Evolutionary conservation across 805 yeast genomes (phyloP).

Genomic region (Jamesozyma piceae): DNA sequence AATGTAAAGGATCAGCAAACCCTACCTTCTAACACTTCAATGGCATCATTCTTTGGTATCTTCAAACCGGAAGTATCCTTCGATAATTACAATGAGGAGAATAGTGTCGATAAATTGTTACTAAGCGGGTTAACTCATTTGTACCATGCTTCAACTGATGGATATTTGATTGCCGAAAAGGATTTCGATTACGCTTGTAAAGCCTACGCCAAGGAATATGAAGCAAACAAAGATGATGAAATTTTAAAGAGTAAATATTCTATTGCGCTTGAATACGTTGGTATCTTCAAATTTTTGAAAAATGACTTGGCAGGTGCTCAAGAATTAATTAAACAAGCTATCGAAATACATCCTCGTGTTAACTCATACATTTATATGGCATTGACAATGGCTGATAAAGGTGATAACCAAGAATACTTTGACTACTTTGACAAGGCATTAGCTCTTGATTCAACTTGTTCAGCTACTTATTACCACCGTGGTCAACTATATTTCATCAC

Average conservation of each 20-base stretch:
- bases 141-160: constrained; percentile 34
- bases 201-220: constrained; percentile 30
- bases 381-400: constrained; percentile 71
- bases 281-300: constrained; percentile 76
- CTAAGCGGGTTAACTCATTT: constrained; percentile 55
- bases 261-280: constrained; percentile 73
- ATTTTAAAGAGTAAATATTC: constrained; percentile 38
- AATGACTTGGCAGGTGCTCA: constrained; percentile 61
- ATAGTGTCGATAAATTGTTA: constrained; percentile 56
- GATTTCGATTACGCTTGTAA: constrained; percentile 48
- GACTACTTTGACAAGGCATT: constrained; percentile 65
- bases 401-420: constrained; percentile 59
- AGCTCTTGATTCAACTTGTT: constrained; percentile 54
- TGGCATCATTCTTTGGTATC: constrained; percentile 83
- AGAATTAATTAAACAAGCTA: constrained; percentile 52
- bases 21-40: constrained; percentile 75
- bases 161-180: constrained; percentile 33
- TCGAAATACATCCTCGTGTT: constrained; percentile 62
- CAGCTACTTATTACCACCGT: constrained; percentile 86
- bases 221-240: constrained; percentile 21
- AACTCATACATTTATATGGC: constrained; percentile 79
- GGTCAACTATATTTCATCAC: constrained; percentile 86
- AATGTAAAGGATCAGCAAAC: constrained; percentile 22
- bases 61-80: constrained; percentile 48
- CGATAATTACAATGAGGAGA: constrained; percentile 41